Conservation (phyloP, 768 basidiomycete species). For the Tricholoma matsutake region DNA sequence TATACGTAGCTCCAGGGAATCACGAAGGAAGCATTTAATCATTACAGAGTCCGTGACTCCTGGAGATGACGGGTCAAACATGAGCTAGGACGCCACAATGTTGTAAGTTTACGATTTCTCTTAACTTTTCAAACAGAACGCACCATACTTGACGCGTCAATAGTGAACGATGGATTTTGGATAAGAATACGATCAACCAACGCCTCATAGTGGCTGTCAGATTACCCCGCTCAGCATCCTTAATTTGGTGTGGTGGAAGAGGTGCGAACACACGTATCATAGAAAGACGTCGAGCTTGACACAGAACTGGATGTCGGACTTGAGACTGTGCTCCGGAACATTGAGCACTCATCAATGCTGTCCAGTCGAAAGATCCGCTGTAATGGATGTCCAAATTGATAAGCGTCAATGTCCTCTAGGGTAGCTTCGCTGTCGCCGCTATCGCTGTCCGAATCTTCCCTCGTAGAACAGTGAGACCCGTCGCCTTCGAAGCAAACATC, state of each 20-base stretch:
- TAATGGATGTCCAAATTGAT: constrained; percentile 31
- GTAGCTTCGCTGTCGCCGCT: constrained; percentile 29
- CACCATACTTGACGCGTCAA: constrained; percentile 21
- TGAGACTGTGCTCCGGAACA: constrained; percentile 18
- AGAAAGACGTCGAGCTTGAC: constrained; percentile 27
- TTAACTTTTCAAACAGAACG: neutral
- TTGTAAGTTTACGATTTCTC: neutral
- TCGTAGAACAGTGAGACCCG: constrained; percentile 20
- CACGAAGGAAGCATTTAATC: constrained; percentile 36
- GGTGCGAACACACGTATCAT: constrained; percentile 25
- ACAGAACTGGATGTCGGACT: constrained; percentile 19
- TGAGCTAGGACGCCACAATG: constrained; percentile 20
- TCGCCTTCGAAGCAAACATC: constrained; percentile 17
- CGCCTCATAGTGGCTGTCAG: constrained; percentile 27
- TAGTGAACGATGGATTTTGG: constrained; percentile 18
- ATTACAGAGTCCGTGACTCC: constrained; percentile 31
- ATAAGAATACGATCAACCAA: constrained; percentile 29
- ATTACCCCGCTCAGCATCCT: neutral
- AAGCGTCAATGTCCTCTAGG: constrained; percentile 25
- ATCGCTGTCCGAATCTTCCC: constrained; percentile 19
- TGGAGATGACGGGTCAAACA: constrained; percentile 27
- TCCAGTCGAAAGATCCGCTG: constrained; percentile 31
- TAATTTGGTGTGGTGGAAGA: neutral
- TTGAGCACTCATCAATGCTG: constrained; percentile 21
- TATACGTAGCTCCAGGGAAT: constrained; percentile 38